Percentiles rank a stretch among this genome's conserved stretches.
Conservation (phyloP, 768 basidiomycete species). For the Amanita phalloides region DNA sequence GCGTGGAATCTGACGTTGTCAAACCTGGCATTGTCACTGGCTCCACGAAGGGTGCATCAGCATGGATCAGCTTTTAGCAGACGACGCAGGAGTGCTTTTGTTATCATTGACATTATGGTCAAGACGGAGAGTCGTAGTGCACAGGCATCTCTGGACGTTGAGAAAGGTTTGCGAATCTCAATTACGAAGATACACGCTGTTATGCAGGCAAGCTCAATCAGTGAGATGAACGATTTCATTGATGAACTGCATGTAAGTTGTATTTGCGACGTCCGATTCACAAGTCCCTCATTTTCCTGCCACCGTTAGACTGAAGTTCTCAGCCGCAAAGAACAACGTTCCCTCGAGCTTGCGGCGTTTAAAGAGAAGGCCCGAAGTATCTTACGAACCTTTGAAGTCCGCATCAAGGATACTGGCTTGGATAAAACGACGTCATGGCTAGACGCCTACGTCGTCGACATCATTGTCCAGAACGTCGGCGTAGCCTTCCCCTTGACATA, state of each 20-base stretch:
- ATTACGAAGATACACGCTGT: constrained; percentile 82
- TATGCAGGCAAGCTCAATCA: constrained; percentile 89
- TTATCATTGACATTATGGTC: constrained; percentile 64
- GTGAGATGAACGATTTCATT: constrained; percentile 81
- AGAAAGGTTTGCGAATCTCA: constrained; percentile 32
- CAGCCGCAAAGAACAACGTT: constrained; percentile 63
- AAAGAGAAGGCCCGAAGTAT: constrained; percentile 71
- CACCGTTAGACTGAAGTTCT: constrained; percentile 65
- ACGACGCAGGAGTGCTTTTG: constrained; percentile 69
- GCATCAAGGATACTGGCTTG: constrained; percentile 29
- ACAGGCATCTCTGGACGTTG: constrained; percentile 12
- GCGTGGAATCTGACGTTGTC: constrained; percentile 63
- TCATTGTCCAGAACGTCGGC: constrained; percentile 63
- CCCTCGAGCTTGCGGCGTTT: constrained; percentile 70
- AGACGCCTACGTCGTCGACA: constrained; percentile 39
- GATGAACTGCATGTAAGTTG: constrained; percentile 66
- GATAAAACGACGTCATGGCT: constrained; percentile 40
- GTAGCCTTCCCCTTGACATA: constrained; percentile 80
- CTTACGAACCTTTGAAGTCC: constrained; percentile 64
- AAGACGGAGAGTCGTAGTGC: constrained; percentile 16
- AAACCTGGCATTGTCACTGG: constrained; percentile 77
- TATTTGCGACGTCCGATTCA: neutral
- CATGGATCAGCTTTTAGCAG: constrained; percentile 37
- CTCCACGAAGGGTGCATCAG: constrained; percentile 35
- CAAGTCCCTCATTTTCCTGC: neutral